A percentile compares a stretch with the other conserved stretches of the same genome.
These are phyloP conservation scores for Ceratocystis ficicola DNA, from an alignment of 2,329 filamentous ascomycete genomes.

Conservation along the genomic window DNA sequence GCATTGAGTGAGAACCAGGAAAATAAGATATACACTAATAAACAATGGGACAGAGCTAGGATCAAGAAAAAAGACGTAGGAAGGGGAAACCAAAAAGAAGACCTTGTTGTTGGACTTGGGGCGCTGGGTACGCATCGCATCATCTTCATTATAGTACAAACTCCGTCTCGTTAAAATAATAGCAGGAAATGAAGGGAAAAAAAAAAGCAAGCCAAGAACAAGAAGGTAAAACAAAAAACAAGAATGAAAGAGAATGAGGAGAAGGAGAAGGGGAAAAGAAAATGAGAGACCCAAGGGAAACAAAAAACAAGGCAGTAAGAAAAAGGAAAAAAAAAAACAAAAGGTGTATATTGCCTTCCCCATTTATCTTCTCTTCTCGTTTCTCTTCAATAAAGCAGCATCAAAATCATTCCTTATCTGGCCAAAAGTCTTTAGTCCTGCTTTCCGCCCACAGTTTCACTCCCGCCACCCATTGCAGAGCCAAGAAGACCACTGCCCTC, in stretches of 20 bases:
- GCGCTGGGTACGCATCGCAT: no score
- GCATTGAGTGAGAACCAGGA: no score
- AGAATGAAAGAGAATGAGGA: conserved; percentile 11
- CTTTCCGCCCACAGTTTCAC: conserved; percentile 15
- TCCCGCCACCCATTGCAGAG: background rate
- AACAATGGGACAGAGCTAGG: no score
- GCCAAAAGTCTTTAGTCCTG: conserved; percentile 17
- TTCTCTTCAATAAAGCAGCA: conserved; percentile 4
- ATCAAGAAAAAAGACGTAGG: background rate
- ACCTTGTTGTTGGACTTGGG: no score
- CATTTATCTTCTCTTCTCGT: background rate
- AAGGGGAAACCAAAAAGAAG: conserved; percentile 6
- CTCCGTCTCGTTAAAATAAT: conserved; percentile 12
- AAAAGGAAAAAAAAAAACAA: background rate
- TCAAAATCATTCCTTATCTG: background rate
- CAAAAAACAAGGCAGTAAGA: background rate
- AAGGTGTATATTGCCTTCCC: background rate
- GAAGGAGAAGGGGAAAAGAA: background rate
- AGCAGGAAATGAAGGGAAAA: conserved; percentile 16
- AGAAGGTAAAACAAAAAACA: conserved; percentile 16
- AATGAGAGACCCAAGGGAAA: background rate
- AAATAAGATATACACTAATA: no score
- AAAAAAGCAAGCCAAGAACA: conserved; percentile 7
- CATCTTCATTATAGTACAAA: conserved; percentile 4
- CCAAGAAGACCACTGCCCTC: conserved; percentile 12